phyloP scores from a whole-genome alignment of 257 asterid genomes.

The Pogostemon cablin region DNA sequence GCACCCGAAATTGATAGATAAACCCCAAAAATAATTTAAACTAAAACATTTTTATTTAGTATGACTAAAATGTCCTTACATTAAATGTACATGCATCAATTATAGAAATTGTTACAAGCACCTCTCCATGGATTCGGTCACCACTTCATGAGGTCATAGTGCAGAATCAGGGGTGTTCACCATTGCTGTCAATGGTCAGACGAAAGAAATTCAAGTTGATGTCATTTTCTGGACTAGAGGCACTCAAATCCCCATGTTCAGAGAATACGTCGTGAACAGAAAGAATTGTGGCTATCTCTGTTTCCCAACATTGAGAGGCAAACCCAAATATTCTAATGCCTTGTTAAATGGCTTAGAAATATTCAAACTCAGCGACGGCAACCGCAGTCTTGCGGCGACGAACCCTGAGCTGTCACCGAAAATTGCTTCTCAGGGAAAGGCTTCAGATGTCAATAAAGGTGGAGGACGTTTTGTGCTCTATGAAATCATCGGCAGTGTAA shows the following conservation, averaged over 20 bases:
- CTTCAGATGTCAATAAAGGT: background rate
- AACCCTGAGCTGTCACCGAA: slow-evolving; percentile 41
- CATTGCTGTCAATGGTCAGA: slow-evolving; percentile 30
- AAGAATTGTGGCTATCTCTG: slow-evolving; percentile 38
- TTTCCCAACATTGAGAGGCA: slow-evolving; percentile 5
- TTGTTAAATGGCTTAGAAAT: slow-evolving; percentile 64
- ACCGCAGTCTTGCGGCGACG: slow-evolving; percentile 45
- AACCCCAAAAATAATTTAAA: no score
- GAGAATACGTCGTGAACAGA: slow-evolving; percentile 42
- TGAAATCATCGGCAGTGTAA: slow-evolving; percentile 35
- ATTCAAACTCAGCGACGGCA: slow-evolving; percentile 47
- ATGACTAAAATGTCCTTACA: no score
- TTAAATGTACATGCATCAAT: no score
- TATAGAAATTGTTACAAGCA: no score
- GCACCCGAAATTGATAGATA: no score
- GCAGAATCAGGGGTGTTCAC: slow-evolving; percentile 31
- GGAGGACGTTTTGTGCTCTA: background rate
- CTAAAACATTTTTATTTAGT: no score
- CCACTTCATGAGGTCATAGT: background rate
- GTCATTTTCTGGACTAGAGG: slow-evolving; percentile 35
- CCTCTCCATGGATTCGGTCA: no score
- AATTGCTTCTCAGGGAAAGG: slow-evolving; percentile 32
- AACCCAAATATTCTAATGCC: background rate
- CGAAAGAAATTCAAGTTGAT: slow-evolving; percentile 29
- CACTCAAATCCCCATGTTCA: slow-evolving; percentile 36